Conservation (phyloP, 202 grass and related monocot genomes). For the Zoysia matrella region DNA sequence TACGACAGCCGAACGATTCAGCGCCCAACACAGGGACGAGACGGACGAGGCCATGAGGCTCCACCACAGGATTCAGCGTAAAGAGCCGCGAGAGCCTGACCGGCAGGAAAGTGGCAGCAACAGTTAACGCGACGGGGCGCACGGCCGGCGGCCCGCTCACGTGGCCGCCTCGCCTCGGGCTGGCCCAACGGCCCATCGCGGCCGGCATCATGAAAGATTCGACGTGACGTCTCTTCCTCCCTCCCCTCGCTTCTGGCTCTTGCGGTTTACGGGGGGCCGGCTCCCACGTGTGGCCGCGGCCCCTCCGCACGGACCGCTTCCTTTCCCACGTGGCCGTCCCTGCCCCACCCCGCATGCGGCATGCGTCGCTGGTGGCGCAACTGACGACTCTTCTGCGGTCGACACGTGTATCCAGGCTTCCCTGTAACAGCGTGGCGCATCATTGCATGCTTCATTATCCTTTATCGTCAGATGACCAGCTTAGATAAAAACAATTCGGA, state of each 20-base stretch:
- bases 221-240: conserved; percentile 24
- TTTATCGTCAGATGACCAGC: background rate
- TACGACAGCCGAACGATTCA: conserved; percentile 1
- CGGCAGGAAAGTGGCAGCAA: background rate
- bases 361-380: background rate
- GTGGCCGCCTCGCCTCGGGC: conserved; percentile 26
- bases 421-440: conserved; percentile 16
- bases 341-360: background rate
- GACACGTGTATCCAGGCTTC: conserved; percentile 29
- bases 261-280: conserved; percentile 10
- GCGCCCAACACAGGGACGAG: background rate
- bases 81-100: background rate
- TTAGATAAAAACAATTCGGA: background rate
- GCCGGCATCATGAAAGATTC: conserved; percentile 39
- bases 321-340: too few relatives aligned
- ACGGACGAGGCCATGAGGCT: too few relatives aligned
- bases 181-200: conserved; percentile 40
- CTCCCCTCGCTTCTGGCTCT: background rate
- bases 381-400: background rate
- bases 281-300: conserved; percentile 28
- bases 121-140: conserved; percentile 28
- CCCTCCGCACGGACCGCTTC: background rate
- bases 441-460: conserved; percentile 27
- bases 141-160: conserved; percentile 45
- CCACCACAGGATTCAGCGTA: too few relatives aligned